Evolutionary conservation across 164 flowering plant genomes (phyloP), one percentile per base, ranked within the genome.

Genomic region (Brasenia schreberi): DNA sequence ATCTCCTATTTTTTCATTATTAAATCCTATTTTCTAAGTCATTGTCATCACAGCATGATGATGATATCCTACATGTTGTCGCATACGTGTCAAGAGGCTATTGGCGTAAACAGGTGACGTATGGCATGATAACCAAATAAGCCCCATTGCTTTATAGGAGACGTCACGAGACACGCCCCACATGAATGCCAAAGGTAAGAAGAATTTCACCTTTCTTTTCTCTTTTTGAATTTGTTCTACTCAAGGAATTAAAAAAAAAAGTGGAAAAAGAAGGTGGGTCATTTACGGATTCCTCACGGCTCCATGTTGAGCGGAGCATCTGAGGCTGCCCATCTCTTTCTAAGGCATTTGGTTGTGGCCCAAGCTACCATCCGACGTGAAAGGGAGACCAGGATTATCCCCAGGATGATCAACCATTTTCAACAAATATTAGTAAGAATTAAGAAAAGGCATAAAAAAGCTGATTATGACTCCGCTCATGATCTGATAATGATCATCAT

Each of bases 221-320:
- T 49, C 16, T 12, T 49, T 49, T 49, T 49, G 1, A 49, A 49
- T 49, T 9, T 49, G 16, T 14, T 14, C 7, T 12, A 45, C 53
- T 45, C 16, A 69, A 4, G 42, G 19, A 0, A 33, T 3, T 10
- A 44, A 19, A 56, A 44, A 23, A 49, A 45, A 61, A 60, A 53
- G 59, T 42, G 6, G 19, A 18, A 66, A 43, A 39, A 27, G 39
- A 43, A n/a, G 53, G 62, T 43, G 64, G 66, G 62, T 43, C 61
- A 64, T 64, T 49, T 72, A 44, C 77, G 67, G 80, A 77, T 74
- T 77, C 80, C 77, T 62, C 64, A 77, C 80, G 80, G 65, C 77
- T 77, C 74, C 53, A 58, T 45, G 9, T 19, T 7, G 65, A 61
- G 39, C 18, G 59, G 64, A 49, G 62, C 58, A 33, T 9, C 39